Percentiles rank a stretch among this genome's conserved stretches.
phyloP scores from a whole-genome alignment of 2,329 filamentous ascomycete species.

The Pochonia chlamydosporia region DNA sequence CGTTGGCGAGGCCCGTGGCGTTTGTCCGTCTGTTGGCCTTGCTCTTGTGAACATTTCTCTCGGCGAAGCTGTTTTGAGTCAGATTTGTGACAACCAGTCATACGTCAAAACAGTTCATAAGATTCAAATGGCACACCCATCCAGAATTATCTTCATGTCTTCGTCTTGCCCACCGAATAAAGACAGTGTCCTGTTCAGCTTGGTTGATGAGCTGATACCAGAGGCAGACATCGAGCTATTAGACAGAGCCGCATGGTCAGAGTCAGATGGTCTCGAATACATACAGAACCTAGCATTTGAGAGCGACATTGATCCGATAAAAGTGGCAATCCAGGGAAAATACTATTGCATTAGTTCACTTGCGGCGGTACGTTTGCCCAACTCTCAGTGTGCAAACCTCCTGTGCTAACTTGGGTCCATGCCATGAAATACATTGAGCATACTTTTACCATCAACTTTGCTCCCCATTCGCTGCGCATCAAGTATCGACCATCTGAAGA shows the following conservation, averaged over 20 bases:
- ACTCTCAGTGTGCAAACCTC: background rate
- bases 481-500: slow-evolving; percentile 84
- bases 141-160: slow-evolving; percentile 70
- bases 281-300: slow-evolving; percentile 74
- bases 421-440: slow-evolving; percentile 75
- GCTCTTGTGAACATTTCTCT: slow-evolving; percentile 84
- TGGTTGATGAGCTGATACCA: slow-evolving; percentile 57
- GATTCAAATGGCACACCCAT: slow-evolving; percentile 72
- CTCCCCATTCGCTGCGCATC: slow-evolving; percentile 49
- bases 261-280: slow-evolving; percentile 68
- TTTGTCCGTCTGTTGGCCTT: slow-evolving; percentile 77
- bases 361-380: slow-evolving; percentile 61
- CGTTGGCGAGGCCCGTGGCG: slow-evolving; percentile 78
- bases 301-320: slow-evolving; percentile 75
- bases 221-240: slow-evolving; percentile 38
- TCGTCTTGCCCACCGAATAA: slow-evolving; percentile 59
- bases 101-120: slow-evolving; percentile 88
- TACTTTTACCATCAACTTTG: slow-evolving; percentile 55
- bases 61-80: slow-evolving; percentile 77
- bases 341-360: slow-evolving; percentile 83
- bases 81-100: slow-evolving; percentile 89
- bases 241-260: slow-evolving; percentile 79
- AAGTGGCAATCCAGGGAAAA: slow-evolving; percentile 73
- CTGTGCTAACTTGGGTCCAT: slow-evolving; percentile 37
- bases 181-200: slow-evolving; percentile 67